Conservation (phyloP, 306 rosid species). For the Inga leiocalycina region DNA sequence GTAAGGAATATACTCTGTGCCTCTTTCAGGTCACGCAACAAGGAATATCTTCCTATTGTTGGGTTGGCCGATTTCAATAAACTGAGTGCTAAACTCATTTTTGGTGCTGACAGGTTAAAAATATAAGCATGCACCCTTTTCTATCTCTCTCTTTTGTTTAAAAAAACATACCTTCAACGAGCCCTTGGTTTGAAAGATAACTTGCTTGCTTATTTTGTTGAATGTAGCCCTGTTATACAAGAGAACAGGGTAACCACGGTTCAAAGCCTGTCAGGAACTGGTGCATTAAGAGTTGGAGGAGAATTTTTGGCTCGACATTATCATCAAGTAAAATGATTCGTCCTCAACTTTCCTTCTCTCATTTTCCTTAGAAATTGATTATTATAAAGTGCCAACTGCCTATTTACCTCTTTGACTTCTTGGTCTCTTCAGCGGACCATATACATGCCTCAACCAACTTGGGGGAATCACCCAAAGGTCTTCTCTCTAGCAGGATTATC, state of each 20-base stretch:
- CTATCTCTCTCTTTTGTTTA: background rate
- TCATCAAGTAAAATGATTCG: constrained; percentile 67
- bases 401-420: constrained; percentile 2
- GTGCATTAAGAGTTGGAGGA: constrained; percentile 96
- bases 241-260: constrained; percentile 88
- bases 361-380: background rate
- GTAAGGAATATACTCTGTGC: constrained; percentile 20
- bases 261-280: constrained; percentile 97
- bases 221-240: constrained; percentile 81
- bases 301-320: constrained; percentile 93
- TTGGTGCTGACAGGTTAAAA: constrained; percentile 85
- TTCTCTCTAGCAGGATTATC: constrained; percentile 82
- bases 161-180: background rate
- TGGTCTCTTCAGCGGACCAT: constrained; percentile 66
- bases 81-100: constrained; percentile 90
- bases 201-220: background rate
- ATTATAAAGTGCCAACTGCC: background rate
- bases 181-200: constrained; percentile 2
- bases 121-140: background rate
- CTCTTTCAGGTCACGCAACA: constrained; percentile 70
- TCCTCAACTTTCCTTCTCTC: constrained; percentile 20
- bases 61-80: constrained; percentile 91
- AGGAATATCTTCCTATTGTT: constrained; percentile 90
- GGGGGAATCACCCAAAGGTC: constrained; percentile 94
- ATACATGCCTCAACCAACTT: constrained; percentile 89